phyloP scores from a whole-genome alignment of 768 basidiomycete genomes.

The Clitopilus hobsonii region DNA sequence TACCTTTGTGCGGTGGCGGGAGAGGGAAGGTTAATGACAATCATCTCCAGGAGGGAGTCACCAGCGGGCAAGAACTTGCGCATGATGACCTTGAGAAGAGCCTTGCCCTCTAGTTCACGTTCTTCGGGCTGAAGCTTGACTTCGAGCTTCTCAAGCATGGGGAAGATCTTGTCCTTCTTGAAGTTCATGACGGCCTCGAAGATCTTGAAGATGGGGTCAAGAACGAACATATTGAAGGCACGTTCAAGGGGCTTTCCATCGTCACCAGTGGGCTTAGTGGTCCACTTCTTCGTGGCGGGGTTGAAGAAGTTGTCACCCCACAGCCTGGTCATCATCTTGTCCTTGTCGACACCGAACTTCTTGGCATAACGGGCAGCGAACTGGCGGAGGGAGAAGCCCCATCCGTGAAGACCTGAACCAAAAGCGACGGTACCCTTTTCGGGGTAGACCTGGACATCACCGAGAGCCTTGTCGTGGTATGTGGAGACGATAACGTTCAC shows the following conservation, averaged over 20 bases:
- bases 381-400: conserved; percentile 98
- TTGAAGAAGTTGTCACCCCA: conserved; percentile 99
- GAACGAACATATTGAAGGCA: conserved; percentile 97
- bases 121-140: conserved; percentile 85
- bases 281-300: conserved; percentile 94
- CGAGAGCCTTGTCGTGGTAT: conserved; percentile 89
- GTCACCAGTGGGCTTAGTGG: conserved; percentile 65
- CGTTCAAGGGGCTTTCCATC: conserved; percentile 94
- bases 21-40: conserved; percentile 98
- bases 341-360: conserved; percentile 98
- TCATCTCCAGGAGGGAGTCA: conserved; percentile 99
- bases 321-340: conserved; percentile 95
- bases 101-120: conserved; percentile 92
- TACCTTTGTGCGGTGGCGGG: conserved; percentile 96
- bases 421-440: conserved; percentile 98
- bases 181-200: conserved; percentile 99
- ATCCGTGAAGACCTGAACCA: conserved; percentile 98
- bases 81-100: conserved; percentile 96
- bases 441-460: conserved; percentile 98
- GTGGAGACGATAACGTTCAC: conserved; percentile 99
- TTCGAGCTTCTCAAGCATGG: conserved; percentile 95
- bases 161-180: conserved; percentile 84
- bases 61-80: conserved; percentile 99
- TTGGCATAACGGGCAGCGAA: conserved; percentile 93
- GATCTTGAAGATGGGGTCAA: conserved; percentile 98